These are phyloP conservation scores for Claviceps citrina DNA, from an alignment of 2,329 filamentous ascomycete genomes.

Conservation along the genomic window DNA sequence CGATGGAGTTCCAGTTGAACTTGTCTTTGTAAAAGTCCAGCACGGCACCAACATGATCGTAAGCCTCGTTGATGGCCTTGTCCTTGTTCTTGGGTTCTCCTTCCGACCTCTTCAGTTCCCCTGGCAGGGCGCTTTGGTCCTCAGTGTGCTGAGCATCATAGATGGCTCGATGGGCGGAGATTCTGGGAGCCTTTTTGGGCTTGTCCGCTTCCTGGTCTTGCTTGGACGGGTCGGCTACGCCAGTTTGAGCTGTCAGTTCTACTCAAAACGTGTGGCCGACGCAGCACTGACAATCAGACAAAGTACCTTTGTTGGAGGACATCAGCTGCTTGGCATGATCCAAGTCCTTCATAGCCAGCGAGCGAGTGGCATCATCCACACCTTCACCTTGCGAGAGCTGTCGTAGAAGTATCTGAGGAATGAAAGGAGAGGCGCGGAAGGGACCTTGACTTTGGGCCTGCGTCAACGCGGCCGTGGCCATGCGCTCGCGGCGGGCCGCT, in stretches of 20 bases:
- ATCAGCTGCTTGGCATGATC: conserved; percentile 22
- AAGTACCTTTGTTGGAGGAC: conserved; percentile 9
- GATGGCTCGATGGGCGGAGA: conserved; percentile 25
- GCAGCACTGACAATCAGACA: not conserved
- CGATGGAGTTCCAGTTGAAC: conserved; percentile 36
- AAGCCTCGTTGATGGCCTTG: conserved; percentile 31
- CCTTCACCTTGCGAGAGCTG: conserved; percentile 22
- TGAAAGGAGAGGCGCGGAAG: conserved; percentile 15
- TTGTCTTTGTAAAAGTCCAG: conserved; percentile 33
- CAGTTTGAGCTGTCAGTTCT: not conserved
- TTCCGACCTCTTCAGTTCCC: conserved; percentile 26
- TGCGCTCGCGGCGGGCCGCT: conserved; percentile 18
- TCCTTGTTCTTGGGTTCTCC: conserved; percentile 25
- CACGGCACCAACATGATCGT: conserved; percentile 33
- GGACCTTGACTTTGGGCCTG: conserved; percentile 12
- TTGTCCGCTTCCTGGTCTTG: not conserved
- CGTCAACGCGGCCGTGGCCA: conserved; percentile 16
- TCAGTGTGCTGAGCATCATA: conserved; percentile 27
- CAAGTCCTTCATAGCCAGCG: conserved; percentile 23
- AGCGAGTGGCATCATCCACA: conserved; percentile 23
- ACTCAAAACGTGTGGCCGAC: not conserved
- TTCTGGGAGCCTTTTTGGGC: conserved; percentile 9
- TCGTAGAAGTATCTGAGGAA: conserved; percentile 25
- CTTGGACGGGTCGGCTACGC: not conserved
- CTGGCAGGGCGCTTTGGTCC: conserved; percentile 25